A percentile compares a stretch with the other conserved stretches of the same genome.
Conservation (phyloP, 225 moss, liverwort and hornwort species). For the Straminergon stramineum region DNA sequence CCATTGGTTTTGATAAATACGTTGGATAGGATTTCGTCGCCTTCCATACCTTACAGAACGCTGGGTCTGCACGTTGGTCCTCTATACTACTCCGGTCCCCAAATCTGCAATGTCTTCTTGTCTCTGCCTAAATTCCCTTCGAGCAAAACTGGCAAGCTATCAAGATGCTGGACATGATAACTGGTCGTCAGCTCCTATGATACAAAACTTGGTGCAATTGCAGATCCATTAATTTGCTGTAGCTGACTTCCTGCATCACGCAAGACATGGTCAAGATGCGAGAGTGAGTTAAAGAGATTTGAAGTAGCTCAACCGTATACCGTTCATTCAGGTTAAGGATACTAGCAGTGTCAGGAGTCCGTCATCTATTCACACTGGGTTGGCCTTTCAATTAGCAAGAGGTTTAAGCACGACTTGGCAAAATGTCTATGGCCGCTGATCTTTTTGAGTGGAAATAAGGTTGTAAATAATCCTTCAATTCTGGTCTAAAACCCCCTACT, state of each 20-base stretch:
- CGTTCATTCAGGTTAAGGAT: neutral
- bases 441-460: neutral
- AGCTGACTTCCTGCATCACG: slow-evolving; percentile 14
- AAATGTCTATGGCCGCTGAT: neutral
- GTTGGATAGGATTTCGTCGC: neutral
- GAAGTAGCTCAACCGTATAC: neutral
- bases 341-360: neutral
- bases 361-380: neutral
- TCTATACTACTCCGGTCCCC: neutral
- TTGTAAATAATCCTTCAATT: neutral
- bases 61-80: neutral
- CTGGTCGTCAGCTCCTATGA: neutral
- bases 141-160: neutral
- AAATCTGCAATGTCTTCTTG: neutral
- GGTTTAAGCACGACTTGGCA: neutral
- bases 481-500: neutral
- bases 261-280: neutral
- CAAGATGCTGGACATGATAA: neutral
- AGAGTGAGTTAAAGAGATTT: neutral
- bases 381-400: neutral
- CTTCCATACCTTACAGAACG: neutral
- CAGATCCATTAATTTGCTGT: neutral
- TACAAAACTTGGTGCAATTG: slow-evolving; percentile 8
- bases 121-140: neutral
- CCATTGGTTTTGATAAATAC: neutral